phyloP scores from a whole-genome alignment of 768 basidiomycete species.

The Collybiopsis luxurians region DNA sequence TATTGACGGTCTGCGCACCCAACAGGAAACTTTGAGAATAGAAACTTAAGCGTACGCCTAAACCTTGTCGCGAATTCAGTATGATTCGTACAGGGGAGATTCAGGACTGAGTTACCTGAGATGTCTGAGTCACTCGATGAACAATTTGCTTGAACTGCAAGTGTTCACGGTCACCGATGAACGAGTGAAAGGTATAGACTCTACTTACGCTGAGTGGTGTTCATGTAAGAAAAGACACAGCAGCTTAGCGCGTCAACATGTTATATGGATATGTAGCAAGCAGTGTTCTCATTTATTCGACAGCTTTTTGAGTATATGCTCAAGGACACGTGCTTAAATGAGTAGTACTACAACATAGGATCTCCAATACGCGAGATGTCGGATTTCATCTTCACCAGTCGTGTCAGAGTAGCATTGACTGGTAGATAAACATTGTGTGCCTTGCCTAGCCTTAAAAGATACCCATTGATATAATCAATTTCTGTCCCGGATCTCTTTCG shows the following conservation, averaged over 20 bases:
- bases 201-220: no score
- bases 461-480: constrained; percentile 81
- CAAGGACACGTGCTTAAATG: no score
- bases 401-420: constrained; percentile 49
- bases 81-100: no score
- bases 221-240: no score
- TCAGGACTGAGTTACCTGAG: no score
- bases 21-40: constrained; percentile 28
- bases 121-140: constrained; percentile 3
- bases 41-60: constrained; percentile 15
- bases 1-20: constrained; percentile 10
- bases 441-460: constrained; percentile 62
- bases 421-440: constrained; percentile 57
- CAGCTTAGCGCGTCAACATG: no score
- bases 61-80: background rate
- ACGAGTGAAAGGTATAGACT: no score
- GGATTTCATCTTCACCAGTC: constrained; percentile 59
- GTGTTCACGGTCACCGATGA: no score
- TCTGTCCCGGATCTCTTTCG: constrained; percentile 58
- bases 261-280: no score
- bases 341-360: background rate
- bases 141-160: background rate
- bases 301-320: no score
- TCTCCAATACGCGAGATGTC: background rate
- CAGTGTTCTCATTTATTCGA: no score